Evolutionary conservation across 2,329 filamentous ascomycete genomes (phyloP), one percentile per base, ranked within the genome.

Genomic region (Xylariomycetidae sp.): DNA sequence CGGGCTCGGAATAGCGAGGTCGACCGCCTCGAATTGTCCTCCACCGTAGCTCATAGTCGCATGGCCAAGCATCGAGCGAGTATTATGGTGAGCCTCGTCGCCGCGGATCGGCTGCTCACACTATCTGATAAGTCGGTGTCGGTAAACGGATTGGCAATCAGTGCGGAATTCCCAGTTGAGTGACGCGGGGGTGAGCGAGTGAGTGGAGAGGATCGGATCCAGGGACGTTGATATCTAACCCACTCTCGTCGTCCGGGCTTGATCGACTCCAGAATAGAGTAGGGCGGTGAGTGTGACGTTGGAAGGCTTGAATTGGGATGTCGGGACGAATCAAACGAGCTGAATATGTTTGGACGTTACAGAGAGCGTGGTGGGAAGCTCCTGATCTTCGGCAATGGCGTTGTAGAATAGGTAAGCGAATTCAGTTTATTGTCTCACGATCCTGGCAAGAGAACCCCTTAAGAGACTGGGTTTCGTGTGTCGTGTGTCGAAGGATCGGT

Each of bases 1-100:
- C 29, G 82, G 80, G 35, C 54, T 58, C 27, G 58, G 53, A 37
- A 59, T 45, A 61, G 67, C 36, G 63, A 57, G 47, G 43, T 67
- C 54, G 55, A 47, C 40, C 46, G 46, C 49, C 49, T 61, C 56
- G 35, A 59, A 46, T 31, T 43, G 43, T 45, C 56, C 42, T 45
- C 48, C 57, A 44, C 61, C 56, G 56, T 59, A 62, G 41, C 56
- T 53, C 61, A 67, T 66, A 57, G 60, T 66, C 53, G 46, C 37
- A 45, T 45, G 33, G 38, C 44, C 34, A 22, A 44, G 37, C 39
- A 38, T 42, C 25, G 33, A 30, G 11, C 14, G 20, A 23, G 20
- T 23, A n/a, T 23, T 23, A n/a, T 23, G 8, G 20, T 23, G 20
- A n/a, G n/a, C 8, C 8, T 23, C 8, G 20, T 23, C 8, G 20